phyloP scores from a whole-genome alignment of 139 green algal species.

The Astrephomene gubernaculifera region DNA sequence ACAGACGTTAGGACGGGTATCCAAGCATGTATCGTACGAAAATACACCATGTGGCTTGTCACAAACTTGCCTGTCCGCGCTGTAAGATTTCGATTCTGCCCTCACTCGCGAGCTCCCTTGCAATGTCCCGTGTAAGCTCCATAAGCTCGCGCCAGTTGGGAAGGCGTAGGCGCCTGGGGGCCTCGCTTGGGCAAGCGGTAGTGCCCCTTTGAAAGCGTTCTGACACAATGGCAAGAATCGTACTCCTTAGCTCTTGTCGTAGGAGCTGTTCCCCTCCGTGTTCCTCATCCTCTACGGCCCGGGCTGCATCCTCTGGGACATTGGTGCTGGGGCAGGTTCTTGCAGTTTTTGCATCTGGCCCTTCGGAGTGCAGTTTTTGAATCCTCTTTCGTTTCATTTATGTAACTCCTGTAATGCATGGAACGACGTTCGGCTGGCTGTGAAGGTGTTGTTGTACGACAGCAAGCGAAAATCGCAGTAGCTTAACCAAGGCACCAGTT shows the following conservation, averaged over 20 bases:
- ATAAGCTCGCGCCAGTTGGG: constrained; percentile 34
- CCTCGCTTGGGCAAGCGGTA: constrained; percentile 1
- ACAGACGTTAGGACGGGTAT: too few relatives aligned
- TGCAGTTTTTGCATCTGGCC: not conserved
- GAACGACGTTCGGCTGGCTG: too few relatives aligned
- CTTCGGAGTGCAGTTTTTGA: too few relatives aligned
- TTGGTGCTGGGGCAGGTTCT: too few relatives aligned
- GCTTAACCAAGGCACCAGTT: too few relatives aligned
- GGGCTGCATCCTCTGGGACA: too few relatives aligned
- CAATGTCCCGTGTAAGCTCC: constrained; percentile 18
- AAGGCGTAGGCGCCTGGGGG: constrained; percentile 21
- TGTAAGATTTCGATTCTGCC: constrained; percentile 34
- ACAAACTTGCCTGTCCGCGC: constrained; percentile 21
- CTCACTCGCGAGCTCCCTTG: constrained; percentile 12
- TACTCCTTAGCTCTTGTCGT: not conserved
- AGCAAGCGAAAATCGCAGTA: too few relatives aligned
- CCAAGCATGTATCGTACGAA: not conserved
- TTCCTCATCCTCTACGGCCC: too few relatives aligned
- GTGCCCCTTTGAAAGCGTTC: not conserved
- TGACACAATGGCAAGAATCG: not conserved
- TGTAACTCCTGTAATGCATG: too few relatives aligned
- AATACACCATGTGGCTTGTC: not conserved
- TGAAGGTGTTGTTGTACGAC: too few relatives aligned
- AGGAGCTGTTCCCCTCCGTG: too few relatives aligned
- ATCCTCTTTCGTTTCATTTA: too few relatives aligned